Evolutionary conservation across 2,329 filamentous ascomycete genomes (phyloP).

Genomic region (Verticillium albo-atrum): DNA sequence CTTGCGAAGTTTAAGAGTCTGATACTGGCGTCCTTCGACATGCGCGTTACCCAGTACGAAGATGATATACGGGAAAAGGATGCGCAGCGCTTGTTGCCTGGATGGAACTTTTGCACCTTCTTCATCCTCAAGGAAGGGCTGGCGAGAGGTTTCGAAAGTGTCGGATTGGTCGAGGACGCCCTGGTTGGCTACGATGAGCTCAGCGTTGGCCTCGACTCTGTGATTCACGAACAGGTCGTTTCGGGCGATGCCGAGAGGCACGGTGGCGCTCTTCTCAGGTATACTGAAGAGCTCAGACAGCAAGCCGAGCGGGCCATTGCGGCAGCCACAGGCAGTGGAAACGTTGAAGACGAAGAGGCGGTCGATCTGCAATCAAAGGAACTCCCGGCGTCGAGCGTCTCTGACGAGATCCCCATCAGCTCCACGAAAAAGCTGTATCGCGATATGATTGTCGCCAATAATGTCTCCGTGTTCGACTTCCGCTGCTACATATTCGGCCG

Average conservation of each 20-base stretch:
- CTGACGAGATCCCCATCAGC: slow-evolving; percentile 57
- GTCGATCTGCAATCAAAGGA: slow-evolving; percentile 46
- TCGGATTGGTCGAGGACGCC: slow-evolving; percentile 92
- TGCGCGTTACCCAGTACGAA: slow-evolving; percentile 88
- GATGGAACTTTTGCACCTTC: slow-evolving; percentile 99
- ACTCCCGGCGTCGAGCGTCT: slow-evolving; percentile 27
- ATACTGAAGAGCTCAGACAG: slow-evolving; percentile 68
- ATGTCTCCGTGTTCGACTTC: slow-evolving; percentile 96
- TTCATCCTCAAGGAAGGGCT: slow-evolving; percentile 96
- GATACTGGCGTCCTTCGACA: slow-evolving; percentile 86
- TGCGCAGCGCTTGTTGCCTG: slow-evolving; percentile 76
- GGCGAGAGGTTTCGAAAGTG: slow-evolving; percentile 90
- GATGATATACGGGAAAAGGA: slow-evolving; percentile 96
- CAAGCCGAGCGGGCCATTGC: slow-evolving; percentile 49
- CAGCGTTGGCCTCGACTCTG: slow-evolving; percentile 76
- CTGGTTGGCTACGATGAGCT: slow-evolving; percentile 93
- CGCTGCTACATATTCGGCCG: slow-evolving; percentile 88
- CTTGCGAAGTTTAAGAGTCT: slow-evolving; percentile 81
- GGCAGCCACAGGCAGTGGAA: slow-evolving; percentile 23
- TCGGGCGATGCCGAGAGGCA: slow-evolving; percentile 59
- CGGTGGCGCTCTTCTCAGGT: slow-evolving; percentile 65
- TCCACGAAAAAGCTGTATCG: slow-evolving; percentile 76
- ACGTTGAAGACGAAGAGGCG: slow-evolving; percentile 32
- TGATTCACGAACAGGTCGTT: slow-evolving; percentile 68
- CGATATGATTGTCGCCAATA: slow-evolving; percentile 87